Evolutionary conservation across 2,329 filamentous ascomycete genomes (phyloP).

Genomic region (Parafenestella ontariensis): DNA sequence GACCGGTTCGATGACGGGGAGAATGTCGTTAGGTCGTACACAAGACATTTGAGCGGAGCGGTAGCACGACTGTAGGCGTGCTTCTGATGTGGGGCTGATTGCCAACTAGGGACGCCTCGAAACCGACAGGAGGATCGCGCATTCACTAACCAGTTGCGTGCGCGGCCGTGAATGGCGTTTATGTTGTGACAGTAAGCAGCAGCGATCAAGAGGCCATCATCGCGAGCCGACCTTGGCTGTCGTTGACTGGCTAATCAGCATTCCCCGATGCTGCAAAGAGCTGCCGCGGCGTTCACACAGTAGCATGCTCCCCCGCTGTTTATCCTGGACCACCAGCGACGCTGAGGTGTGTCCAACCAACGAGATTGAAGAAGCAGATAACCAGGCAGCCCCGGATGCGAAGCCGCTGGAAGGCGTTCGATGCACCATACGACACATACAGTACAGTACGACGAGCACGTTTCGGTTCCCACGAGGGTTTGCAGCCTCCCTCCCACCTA

Average conservation of each 20-base stretch:
- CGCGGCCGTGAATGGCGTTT: constrained; percentile 40
- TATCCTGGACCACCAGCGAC: constrained; percentile 32
- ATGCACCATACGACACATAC: no score
- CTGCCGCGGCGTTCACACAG: constrained; percentile 32
- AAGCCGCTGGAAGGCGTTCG: constrained; percentile 20
- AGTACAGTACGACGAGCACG: constrained; percentile 26
- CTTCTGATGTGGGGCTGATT: constrained; percentile 37
- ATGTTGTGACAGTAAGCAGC: constrained; percentile 36
- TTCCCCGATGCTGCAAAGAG: constrained; percentile 22
- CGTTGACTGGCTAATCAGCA: constrained; percentile 29
- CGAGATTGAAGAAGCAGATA: constrained; percentile 22
- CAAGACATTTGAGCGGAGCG: constrained; percentile 21
- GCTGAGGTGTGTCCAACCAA: constrained; percentile 34
- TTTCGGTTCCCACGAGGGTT: constrained; percentile 39
- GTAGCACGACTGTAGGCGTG: constrained; percentile 27
- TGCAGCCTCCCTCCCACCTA: constrained; percentile 36
- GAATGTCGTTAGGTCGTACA: constrained; percentile 25
- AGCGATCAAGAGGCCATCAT: constrained; percentile 28
- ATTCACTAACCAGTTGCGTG: constrained; percentile 30
- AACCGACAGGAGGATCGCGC: constrained; percentile 30
- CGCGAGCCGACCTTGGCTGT: constrained; percentile 32
- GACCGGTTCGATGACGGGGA: constrained; percentile 3
- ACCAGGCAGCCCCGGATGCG: constrained; percentile 22
- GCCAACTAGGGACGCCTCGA: constrained; percentile 30
- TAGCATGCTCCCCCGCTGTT: constrained; percentile 34